Conservation (phyloP, 108 stramenopile species). For the Skeletonema grethae region DNA sequence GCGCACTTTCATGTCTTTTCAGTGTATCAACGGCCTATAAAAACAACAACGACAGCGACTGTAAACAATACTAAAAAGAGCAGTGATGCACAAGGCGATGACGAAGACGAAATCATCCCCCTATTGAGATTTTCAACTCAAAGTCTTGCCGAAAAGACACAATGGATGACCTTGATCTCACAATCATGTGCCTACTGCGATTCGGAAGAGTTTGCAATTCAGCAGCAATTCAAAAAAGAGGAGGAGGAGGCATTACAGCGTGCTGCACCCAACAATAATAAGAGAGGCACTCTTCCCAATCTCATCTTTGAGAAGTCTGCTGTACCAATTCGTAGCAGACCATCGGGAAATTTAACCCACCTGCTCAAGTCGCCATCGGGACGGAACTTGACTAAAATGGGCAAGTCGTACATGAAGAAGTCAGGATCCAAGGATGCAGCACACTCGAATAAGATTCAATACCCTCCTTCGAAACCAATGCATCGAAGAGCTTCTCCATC, state of each 20-base stretch:
- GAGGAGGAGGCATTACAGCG: conserved; percentile 34
- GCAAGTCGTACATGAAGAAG: conserved; percentile 51
- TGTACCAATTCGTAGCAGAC: conserved; percentile 26
- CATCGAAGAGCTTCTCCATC: conserved; percentile 64
- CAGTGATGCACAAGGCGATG: conserved; percentile 39
- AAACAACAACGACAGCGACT: background rate
- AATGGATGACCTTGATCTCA: conserved; percentile 75
- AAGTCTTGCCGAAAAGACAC: conserved; percentile 64
- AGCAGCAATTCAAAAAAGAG: conserved; percentile 42
- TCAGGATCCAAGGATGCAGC: conserved; percentile 49
- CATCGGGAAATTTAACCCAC: conserved; percentile 32
- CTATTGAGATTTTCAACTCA: conserved; percentile 79
- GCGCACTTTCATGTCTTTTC: conserved; percentile 73
- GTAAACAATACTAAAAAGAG: background rate
- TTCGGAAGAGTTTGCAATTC: conserved; percentile 58
- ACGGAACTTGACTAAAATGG: conserved; percentile 17
- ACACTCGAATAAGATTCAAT: conserved; percentile 53
- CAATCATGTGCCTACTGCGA: conserved; percentile 80
- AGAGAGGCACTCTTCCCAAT: conserved; percentile 34
- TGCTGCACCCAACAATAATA: conserved; percentile 15
- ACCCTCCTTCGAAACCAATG: conserved; percentile 74
- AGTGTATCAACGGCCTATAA: conserved; percentile 52
- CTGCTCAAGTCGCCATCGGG: background rate
- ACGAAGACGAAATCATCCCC: conserved; percentile 63
- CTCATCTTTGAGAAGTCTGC: conserved; percentile 33